phyloP scores from a whole-genome alignment of 2,329 filamentous ascomycete species.

The Claviceps arundinis region DNA sequence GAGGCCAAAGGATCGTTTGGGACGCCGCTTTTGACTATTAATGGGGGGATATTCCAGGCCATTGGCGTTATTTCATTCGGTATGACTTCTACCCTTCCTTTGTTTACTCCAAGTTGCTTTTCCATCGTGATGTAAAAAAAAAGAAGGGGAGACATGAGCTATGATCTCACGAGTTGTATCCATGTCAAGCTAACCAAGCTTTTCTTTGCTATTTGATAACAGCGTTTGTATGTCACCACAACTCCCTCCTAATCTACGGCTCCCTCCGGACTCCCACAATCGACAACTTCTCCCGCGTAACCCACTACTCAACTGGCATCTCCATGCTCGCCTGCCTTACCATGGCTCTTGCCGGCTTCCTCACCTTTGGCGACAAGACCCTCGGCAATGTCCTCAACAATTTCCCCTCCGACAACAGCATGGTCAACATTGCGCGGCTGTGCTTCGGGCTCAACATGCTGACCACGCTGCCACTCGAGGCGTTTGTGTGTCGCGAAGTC shows the following conservation, averaged over 20 bases:
- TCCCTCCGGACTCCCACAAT: slow-evolving; percentile 88
- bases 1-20: slow-evolving; percentile 61
- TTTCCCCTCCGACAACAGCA: slow-evolving; percentile 76
- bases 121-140: neutral
- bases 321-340: slow-evolving; percentile 84
- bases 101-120: neutral
- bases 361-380: slow-evolving; percentile 85
- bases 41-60: slow-evolving; percentile 82
- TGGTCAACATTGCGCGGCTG: slow-evolving; percentile 89
- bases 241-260: slow-evolving; percentile 93
- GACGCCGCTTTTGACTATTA: slow-evolving; percentile 61
- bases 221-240: slow-evolving; percentile 72
- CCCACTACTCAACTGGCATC: slow-evolving; percentile 81
- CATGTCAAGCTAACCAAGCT: neutral
- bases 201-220: neutral
- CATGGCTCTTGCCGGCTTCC: slow-evolving; percentile 79
- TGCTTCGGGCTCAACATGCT: slow-evolving; percentile 99
- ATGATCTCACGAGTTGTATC: neutral
- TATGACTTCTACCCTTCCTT: slow-evolving; percentile 25
- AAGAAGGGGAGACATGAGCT: neutral
- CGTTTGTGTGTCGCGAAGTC: slow-evolving; percentile 93
- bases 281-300: slow-evolving; percentile 85
- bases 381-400: slow-evolving; percentile 97
- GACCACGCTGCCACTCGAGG: slow-evolving; percentile 88
- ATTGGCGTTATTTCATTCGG: slow-evolving; percentile 97